These are phyloP conservation scores for Lineolata rhizophorae DNA, from an alignment of 495 filamentous ascomycete genomes.

Conservation along the genomic window DNA sequence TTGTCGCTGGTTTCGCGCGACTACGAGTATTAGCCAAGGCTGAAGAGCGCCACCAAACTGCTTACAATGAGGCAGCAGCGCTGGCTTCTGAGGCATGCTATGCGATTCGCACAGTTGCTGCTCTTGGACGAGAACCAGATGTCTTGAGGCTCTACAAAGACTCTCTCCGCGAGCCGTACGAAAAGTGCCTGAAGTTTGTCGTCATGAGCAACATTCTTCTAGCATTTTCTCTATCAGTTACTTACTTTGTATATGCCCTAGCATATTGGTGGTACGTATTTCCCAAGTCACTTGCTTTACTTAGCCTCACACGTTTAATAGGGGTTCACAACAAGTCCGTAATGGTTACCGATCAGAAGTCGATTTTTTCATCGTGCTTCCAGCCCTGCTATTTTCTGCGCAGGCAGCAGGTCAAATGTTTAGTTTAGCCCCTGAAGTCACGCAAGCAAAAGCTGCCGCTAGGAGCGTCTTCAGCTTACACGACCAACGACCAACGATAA, in stretches of 20 bases:
- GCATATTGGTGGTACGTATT: constrained; percentile 13
- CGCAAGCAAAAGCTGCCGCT: constrained; percentile 10
- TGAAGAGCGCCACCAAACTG: constrained; percentile 34
- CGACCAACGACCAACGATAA: constrained; percentile 5
- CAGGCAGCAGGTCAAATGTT: constrained; percentile 14
- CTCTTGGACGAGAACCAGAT: constrained; percentile 28
- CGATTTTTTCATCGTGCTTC: constrained; percentile 15
- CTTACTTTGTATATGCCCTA: constrained; percentile 19
- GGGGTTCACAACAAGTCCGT: constrained; percentile 11
- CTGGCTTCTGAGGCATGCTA: constrained; percentile 35
- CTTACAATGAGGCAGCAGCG: constrained; percentile 29
- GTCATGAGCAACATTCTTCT: constrained; percentile 19
- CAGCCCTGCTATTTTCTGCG: constrained; percentile 15
- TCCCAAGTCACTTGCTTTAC: no score
- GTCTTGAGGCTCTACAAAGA: constrained; percentile 25
- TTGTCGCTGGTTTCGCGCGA: constrained; percentile 9
- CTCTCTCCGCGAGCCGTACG: constrained; percentile 20
- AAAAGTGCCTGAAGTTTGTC: constrained; percentile 17
- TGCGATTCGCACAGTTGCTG: constrained; percentile 34
- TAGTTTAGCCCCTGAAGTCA: constrained; percentile 12
- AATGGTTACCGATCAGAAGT: constrained; percentile 7
- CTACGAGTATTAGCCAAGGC: constrained; percentile 21
- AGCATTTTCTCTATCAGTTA: constrained; percentile 19
- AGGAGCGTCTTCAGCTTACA: constrained; percentile 10
- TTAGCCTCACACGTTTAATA: not conserved